Percentiles rank a stretch among this genome's conserved stretches.
Evolutionary conservation across 2,329 filamentous ascomycete species (phyloP).

Genomic region (Fusarium pininemorale): DNA sequence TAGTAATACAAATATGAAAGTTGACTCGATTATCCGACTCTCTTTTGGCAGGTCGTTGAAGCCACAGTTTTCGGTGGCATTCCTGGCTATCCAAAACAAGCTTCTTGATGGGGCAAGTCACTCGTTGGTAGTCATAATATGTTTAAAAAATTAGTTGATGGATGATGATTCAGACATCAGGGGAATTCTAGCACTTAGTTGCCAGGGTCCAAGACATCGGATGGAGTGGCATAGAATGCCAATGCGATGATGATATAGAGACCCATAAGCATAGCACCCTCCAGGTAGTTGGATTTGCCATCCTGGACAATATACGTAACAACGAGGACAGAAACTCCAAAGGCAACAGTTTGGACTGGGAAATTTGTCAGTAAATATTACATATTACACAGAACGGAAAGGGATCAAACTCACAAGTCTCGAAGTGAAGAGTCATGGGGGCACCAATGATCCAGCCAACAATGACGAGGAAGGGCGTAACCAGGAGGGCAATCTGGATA

Average conservation of each 20-base stretch:
- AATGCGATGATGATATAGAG: conserved; percentile 69
- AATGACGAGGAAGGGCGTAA: conserved; percentile 82
- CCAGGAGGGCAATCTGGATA: conserved; percentile 83
- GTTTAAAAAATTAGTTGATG: not conserved
- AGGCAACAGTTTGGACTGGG: conserved; percentile 76
- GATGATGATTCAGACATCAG: not conserved
- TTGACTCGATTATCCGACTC: conserved; percentile 17
- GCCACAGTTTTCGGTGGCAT: not conserved
- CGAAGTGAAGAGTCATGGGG: conserved; percentile 82
- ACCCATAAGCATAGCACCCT: conserved; percentile 73
- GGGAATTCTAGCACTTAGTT: not conserved
- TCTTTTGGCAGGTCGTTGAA: not conserved
- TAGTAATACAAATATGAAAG: conserved; percentile 40
- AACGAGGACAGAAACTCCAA: conserved; percentile 78
- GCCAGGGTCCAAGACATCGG: conserved; percentile 54
- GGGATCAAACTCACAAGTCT: conserved; percentile 58
- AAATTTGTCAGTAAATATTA: conserved; percentile 18
- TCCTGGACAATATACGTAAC: conserved; percentile 82
- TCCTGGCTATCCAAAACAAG: not conserved
- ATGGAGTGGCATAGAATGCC: conserved; percentile 66
- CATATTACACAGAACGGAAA: not conserved
- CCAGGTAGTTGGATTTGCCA: conserved; percentile 85
- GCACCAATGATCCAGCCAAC: conserved; percentile 79
- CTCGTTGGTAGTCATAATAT: not conserved
- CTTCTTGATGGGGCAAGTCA: not conserved